Conservation (phyloP, 306 rosid genomes). For the Pterocarpus santalinus region DNA sequence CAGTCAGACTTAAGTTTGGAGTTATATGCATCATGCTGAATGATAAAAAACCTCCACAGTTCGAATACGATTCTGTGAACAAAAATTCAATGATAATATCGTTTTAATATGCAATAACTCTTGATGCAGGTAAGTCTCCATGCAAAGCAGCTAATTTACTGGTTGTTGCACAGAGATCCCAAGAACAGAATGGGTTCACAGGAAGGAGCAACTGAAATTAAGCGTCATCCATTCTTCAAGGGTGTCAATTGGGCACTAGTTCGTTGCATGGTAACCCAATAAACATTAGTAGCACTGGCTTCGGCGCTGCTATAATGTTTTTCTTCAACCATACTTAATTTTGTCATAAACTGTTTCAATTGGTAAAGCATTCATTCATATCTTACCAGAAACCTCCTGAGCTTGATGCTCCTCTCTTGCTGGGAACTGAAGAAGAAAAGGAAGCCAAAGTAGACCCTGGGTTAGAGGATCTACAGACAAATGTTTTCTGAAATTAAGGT, state of each 20-base stretch:
- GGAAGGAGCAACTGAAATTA: slow-evolving; percentile 91
- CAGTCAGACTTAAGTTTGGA: too few species aligned
- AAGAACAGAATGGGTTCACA: slow-evolving; percentile 79
- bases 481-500: slow-evolving; percentile 67
- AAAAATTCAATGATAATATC: not conserved
- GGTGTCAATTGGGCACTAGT: slow-evolving; percentile 92
- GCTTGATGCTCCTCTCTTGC: slow-evolving; percentile 73
- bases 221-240: slow-evolving; percentile 82
- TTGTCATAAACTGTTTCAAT: slow-evolving; percentile 1
- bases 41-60: not conserved
- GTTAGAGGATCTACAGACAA: slow-evolving; percentile 63
- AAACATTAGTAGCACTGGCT: too few species aligned
- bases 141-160: slow-evolving; percentile 77
- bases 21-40: not conserved
- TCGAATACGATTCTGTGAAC: not conserved
- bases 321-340: not conserved
- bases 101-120: slow-evolving; percentile 28
- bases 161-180: slow-evolving; percentile 87
- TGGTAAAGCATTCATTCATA: not conserved
- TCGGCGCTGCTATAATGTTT: not conserved
- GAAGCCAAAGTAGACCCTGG: slow-evolving; percentile 62
- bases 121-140: slow-evolving; percentile 80
- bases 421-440: slow-evolving; percentile 61
- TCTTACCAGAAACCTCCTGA: slow-evolving; percentile 79
- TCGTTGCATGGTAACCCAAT: slow-evolving; percentile 79